These are phyloP conservation scores for Rhizophora mangle DNA, from an alignment of 345 rosid species.

Conservation along the genomic window DNA sequence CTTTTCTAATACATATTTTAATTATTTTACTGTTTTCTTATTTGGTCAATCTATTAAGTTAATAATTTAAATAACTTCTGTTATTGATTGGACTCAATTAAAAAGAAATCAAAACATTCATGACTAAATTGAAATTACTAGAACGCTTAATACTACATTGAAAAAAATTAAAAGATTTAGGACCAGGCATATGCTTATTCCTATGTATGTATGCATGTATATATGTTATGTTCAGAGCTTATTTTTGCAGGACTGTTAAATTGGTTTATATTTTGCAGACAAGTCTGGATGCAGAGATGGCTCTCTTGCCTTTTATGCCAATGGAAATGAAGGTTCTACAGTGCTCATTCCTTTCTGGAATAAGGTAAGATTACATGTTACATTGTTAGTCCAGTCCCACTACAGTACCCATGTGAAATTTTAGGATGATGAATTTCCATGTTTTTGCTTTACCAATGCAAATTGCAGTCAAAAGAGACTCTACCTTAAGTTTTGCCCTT, in stretches of 20 bases:
- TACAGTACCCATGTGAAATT: background rate
- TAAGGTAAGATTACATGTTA: slow-evolving; percentile 39
- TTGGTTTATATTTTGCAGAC: slow-evolving; percentile 46
- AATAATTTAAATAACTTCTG: too few relatives aligned
- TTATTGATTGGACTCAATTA: too few relatives aligned
- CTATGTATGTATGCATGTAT: background rate
- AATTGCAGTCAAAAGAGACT: background rate
- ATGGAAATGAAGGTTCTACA: slow-evolving; percentile 72
- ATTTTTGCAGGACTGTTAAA: slow-evolving; percentile 9
- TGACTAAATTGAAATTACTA: too few relatives aligned
- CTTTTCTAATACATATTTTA: too few relatives aligned
- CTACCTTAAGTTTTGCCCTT: background rate
- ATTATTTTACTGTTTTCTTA: too few relatives aligned
- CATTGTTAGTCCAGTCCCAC: background rate
- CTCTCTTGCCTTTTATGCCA: slow-evolving; percentile 73
- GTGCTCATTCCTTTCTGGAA: slow-evolving; percentile 79
- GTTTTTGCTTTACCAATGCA: background rate
- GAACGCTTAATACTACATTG: too few relatives aligned
- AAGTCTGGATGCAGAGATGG: slow-evolving; percentile 48
- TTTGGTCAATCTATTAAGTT: too few relatives aligned
- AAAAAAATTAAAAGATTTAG: too few relatives aligned
- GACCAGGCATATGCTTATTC: too few relatives aligned
- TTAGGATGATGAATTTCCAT: slow-evolving; percentile 2
- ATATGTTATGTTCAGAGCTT: slow-evolving; percentile 5
- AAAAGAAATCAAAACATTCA: too few relatives aligned